Base-by-base conservation (phyloP, 176 grass and related monocot genomes). In the Areca catechu region DNA sequence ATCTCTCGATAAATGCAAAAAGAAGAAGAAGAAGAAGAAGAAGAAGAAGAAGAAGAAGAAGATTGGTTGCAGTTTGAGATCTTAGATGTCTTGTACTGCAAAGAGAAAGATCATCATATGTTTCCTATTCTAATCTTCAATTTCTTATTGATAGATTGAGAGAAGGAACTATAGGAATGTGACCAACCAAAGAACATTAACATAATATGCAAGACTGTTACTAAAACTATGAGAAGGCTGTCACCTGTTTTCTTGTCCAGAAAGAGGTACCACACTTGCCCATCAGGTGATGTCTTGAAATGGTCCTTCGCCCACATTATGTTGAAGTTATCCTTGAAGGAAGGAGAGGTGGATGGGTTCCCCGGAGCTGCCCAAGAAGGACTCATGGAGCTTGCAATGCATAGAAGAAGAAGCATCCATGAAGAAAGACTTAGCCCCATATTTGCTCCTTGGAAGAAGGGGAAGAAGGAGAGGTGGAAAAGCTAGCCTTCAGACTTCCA, bases 241-340 rank as follows among this genome's bases (percentile, higher is more conserved):
- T 72, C 17, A 81, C 91, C 93, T 19, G 87, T 87, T 78, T 85
- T 88, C 16, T 98, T 77, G 76, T 98, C 87, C 62, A 98, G 74
- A 50, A 70, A 98, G 48, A 98, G 87, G 76, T 84, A 98, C 93
- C 93, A 98, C 5, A 86, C 80, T 71, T 98, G 93, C 7, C 93
- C 93, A 66, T 98, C 93, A 65, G 87, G 66, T 16, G 93, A 98
- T 23, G 87, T 83, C 73, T 62, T 98, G 16, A 98, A 80, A 50
- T 98, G 93, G 72, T 98, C 93, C 50, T 98, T 70, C 0, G 76
- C 93, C 27, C 81, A 80, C 49, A 81, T 98, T 53, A 98, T 81
- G 43, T 98, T 72, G 68, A 98, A 98, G 78, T 51, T 89, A 53
- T 92, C 84, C 56, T 86, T 73, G 72, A 98, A 92, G 50, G 80